These are phyloP conservation scores for Malania oleifera DNA, from an alignment of 164 flowering plant genomes.

Conservation along the genomic window DNA sequence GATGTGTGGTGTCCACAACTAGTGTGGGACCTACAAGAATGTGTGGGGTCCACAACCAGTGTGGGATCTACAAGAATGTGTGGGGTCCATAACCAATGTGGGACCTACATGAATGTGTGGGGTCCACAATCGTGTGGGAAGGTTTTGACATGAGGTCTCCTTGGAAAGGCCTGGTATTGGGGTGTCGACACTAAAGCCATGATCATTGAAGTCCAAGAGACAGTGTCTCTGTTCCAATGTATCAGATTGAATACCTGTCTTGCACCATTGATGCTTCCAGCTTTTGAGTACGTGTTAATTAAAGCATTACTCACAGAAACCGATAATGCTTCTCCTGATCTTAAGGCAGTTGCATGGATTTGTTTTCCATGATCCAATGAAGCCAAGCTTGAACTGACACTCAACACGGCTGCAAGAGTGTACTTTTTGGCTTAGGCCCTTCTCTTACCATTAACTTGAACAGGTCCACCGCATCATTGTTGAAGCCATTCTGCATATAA, in stretches of 20 bases:
- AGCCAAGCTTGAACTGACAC: slow-evolving; percentile 67
- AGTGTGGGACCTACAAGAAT: no score
- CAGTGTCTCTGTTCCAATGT: slow-evolving; percentile 42
- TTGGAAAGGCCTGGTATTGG: no score
- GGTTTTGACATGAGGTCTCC: no score
- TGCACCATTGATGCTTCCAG: slow-evolving; percentile 56
- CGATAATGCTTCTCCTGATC: slow-evolving; percentile 44
- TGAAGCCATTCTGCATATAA: slow-evolving; percentile 60
- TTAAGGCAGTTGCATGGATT: slow-evolving; percentile 63
- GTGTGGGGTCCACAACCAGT: no score
- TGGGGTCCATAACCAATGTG: no score
- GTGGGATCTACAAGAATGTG: no score
- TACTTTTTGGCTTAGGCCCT: slow-evolving; percentile 66
- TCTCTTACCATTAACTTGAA: slow-evolving; percentile 56
- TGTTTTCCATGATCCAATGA: slow-evolving; percentile 68
- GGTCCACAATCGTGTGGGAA: no score
- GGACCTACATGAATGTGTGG: no score
- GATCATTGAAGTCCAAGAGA: slow-evolving; percentile 93
- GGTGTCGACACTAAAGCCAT: slow-evolving; percentile 63
- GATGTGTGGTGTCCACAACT: no score
- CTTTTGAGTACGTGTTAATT: slow-evolving; percentile 73
- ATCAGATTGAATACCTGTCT: slow-evolving; percentile 40
- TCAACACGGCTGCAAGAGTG: slow-evolving; percentile 68
- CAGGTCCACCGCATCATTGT: slow-evolving; percentile 57
- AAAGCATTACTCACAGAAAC: slow-evolving; percentile 74